Base-by-base conservation (phyloP, 768 basidiomycete species). In the Collybia sordida region DNA sequence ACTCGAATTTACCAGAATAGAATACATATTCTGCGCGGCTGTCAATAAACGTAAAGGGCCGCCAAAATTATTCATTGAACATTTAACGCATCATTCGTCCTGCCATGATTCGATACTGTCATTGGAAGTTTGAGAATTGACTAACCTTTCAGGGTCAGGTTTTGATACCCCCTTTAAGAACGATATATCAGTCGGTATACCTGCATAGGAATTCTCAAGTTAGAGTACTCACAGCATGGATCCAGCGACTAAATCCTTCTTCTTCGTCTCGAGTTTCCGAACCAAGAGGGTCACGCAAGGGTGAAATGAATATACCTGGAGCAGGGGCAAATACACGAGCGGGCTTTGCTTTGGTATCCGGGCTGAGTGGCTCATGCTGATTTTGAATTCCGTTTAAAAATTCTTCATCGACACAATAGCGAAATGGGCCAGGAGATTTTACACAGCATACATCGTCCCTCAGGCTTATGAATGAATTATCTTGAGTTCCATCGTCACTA, bases 51-150 rank as follows among this genome's bases (percentile, higher is more conserved):
- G 31, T 14, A 31, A 31, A 31, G 31, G 3, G 9, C 14, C 31
- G 31, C 5, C 5, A 9, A 31, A 31, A 31, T 4, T 31, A 6
- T 31, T 14, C 14, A 31, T 11, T 31, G 3, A 31, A 12, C 3
- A 14, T 11, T 31, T 31, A 11, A 31, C 14, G 31, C 9, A 31
- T 31, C 11, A 31, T 31, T 2, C 45, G 27, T 63, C 59, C 24
- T 55, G 55, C 72, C 72, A 75, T 38, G 72, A 74, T 55, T 72
- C 59, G 39, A 74, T 74, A 34, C 69, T 66, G 52, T 75, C 73
- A 21, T 62, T 49, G 23, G 72, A 73, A 15, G 18, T 28, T 53
- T 64, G 65, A 34, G 62, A 61, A 51, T 34, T 45, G 31, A 11
- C 31, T 4, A 31, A 31, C 14, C 31, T 14, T 31, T 31, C 31